Evolutionary conservation across 2,329 filamentous ascomycete genomes (phyloP).

Genomic region (Penicillium carneum): DNA sequence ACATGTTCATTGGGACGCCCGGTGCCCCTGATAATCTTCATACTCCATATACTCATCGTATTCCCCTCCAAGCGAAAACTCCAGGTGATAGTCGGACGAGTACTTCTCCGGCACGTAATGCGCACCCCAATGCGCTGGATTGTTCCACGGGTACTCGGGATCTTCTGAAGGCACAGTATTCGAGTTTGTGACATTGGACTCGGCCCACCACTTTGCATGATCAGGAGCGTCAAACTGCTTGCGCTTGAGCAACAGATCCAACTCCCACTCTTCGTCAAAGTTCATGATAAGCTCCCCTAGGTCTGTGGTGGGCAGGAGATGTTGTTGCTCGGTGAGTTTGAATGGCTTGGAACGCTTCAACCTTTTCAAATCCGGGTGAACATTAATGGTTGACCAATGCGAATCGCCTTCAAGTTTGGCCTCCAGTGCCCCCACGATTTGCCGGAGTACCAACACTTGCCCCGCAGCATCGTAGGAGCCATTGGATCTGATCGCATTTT

Average conservation of each 20-base stretch:
- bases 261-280: slow-evolving; percentile 36
- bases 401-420: slow-evolving; percentile 21
- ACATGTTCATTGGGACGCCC: slow-evolving; percentile 7
- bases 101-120: slow-evolving; percentile 16
- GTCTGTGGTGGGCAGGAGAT: slow-evolving; percentile 8
- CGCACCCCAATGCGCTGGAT: slow-evolving; percentile 21
- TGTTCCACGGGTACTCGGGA: slow-evolving; percentile 16
- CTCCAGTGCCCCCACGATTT: slow-evolving; percentile 15
- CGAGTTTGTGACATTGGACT: slow-evolving; percentile 1
- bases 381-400: slow-evolving; percentile 19
- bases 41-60: slow-evolving; percentile 11
- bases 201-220: slow-evolving; percentile 22
- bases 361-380: slow-evolving; percentile 12
- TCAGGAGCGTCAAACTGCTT: slow-evolving; percentile 14
- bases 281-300: slow-evolving; percentile 23
- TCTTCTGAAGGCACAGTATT: slow-evolving; percentile 17
- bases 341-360: slow-evolving; percentile 8
- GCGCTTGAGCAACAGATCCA: slow-evolving; percentile 27
- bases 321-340: not conserved
- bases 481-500: not conserved
- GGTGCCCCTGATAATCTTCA: slow-evolving; percentile 2
- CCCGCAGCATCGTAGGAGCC: not conserved
- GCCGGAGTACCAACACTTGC: slow-evolving; percentile 8
- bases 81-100: slow-evolving; percentile 10
- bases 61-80: slow-evolving; percentile 8